These are phyloP conservation scores for Daedaleopsis sinensis DNA, from an alignment of 768 basidiomycete species.

Conservation along the genomic window DNA sequence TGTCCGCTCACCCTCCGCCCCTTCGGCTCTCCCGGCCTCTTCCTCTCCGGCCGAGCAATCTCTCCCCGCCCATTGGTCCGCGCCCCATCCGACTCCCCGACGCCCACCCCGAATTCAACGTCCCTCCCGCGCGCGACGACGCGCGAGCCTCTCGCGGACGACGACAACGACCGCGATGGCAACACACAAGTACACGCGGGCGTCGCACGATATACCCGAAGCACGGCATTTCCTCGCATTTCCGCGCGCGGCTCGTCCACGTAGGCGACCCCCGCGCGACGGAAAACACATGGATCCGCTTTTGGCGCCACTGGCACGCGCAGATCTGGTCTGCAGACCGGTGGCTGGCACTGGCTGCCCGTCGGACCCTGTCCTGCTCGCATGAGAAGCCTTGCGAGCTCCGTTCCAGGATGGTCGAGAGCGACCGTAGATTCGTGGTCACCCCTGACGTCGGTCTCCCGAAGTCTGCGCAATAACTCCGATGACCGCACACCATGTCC, in stretches of 20 bases:
- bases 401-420: not conserved
- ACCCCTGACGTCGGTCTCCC: not conserved
- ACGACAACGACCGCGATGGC: no score
- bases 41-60: not conserved
- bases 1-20: constrained; percentile 11
- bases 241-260: not conserved
- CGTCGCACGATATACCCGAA: not conserved
- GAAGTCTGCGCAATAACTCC: not conserved
- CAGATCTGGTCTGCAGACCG: not conserved
- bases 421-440: not conserved
- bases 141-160: no score
- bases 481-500: not conserved
- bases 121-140: not conserved
- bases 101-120: not conserved
- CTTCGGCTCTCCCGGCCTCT: constrained; percentile 10
- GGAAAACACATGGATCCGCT: not conserved
- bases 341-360: not conserved
- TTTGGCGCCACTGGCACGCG: not conserved
- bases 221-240: not conserved
- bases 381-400: not conserved
- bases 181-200: no score
- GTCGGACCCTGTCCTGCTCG: not conserved
- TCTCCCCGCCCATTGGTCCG: constrained; percentile 3
- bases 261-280: not conserved
- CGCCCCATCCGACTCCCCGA: not conserved